Evolutionary conservation across 2,329 filamentous ascomycete species (phyloP), one percentile per base, ranked within the genome.

Genomic region (Hansfordia pulvinata): DNA sequence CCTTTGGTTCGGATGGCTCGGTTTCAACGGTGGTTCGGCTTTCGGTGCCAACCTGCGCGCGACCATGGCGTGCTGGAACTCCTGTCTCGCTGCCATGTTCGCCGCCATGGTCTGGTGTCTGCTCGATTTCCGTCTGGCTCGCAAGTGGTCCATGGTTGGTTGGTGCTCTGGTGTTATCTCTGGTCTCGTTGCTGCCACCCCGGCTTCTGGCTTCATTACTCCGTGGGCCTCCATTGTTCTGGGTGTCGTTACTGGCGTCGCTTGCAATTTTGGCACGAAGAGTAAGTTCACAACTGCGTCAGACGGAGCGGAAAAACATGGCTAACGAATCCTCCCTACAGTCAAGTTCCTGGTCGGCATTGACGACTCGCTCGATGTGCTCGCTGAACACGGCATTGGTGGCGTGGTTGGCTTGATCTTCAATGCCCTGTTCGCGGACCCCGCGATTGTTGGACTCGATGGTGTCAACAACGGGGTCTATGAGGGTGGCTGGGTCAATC

Each of bases 1-100:
- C 43, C 83, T 98, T 30, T 96, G 86, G 86, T 96, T 96, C 46
- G 90, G 90, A 46, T 98, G 90, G 90, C 67, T 98, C 37, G 90
- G 86, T 29, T 98, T 98, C 73, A 98, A 98, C 65, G 90, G 88
- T 43, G 90, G 90, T 37, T 94, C 86, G 14, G 64, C 88, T 20
- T 93, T 94, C 41, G 86, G 88, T 41, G 84, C 86, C 39, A 94
- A 94, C 62, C 68, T 96, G 28, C 81, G 90, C 39, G 90, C 90
- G 29, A 77, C 80, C 38, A 92, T 94, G 76, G 88, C 90, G 29
- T 93, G 83, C 73, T 98, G 86, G 88, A 96, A 96, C 68, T 84
- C 81, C 32, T 94, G 90, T 62, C 53, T 93, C 46, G 90, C 84
- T 19, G 88, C 84, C 50, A 84, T 85, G 62, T 93, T 94, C 45